phyloP scores from a whole-genome alignment of 371 early-diverging fungal species.

The Lichtheimia ramosa region DNA sequence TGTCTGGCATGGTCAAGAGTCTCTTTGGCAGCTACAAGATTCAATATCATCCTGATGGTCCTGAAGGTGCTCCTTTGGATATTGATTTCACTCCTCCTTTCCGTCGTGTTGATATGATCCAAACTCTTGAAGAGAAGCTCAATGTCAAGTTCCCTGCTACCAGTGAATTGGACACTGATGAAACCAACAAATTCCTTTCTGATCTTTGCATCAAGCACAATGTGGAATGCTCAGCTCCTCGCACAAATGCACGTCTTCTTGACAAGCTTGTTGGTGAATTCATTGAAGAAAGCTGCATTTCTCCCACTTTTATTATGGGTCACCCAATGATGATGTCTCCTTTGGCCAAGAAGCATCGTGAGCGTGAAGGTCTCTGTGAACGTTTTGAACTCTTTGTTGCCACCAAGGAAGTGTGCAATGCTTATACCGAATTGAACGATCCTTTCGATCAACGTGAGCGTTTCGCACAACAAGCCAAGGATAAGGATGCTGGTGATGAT shows the following conservation, averaged over 20 bases:
- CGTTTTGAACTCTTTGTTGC: conserved; percentile 99
- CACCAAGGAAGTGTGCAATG: conserved; percentile 98
- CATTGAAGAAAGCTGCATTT: conserved; percentile 94
- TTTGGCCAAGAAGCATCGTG: conserved; percentile 98
- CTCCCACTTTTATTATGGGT: conserved; percentile 97
- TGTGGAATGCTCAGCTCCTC: conserved; percentile 93
- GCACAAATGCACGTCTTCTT: conserved; percentile 93
- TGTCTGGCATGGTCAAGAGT: conserved; percentile 91
- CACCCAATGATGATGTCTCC: conserved; percentile 99
- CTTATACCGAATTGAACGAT: conserved; percentile 99
- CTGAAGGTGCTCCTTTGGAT: conserved; percentile 76
- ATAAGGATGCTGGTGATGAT: conserved; percentile 99
- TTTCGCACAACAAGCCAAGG: conserved; percentile 96
- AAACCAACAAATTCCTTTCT: conserved; percentile 85
- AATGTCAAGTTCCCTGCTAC: conserved; percentile 91
- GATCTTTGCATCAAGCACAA: conserved; percentile 92
- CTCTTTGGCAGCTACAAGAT: conserved; percentile 89
- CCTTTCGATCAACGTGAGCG: conserved; percentile 97
- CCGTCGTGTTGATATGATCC: conserved; percentile 93
- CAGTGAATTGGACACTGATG: conserved; percentile 77
- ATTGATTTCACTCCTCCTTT: conserved; percentile 98
- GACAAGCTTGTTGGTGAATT: conserved; percentile 99
- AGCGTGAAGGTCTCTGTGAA: conserved; percentile 92
- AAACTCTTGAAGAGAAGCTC: conserved; percentile 90
- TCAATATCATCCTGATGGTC: conserved; percentile 91